A percentile compares a stretch with the other conserved stretches of the same genome.
These are phyloP conservation scores for Flammula alnicola DNA, from an alignment of 1,284 basidiomycete species.

Conservation along the genomic window DNA sequence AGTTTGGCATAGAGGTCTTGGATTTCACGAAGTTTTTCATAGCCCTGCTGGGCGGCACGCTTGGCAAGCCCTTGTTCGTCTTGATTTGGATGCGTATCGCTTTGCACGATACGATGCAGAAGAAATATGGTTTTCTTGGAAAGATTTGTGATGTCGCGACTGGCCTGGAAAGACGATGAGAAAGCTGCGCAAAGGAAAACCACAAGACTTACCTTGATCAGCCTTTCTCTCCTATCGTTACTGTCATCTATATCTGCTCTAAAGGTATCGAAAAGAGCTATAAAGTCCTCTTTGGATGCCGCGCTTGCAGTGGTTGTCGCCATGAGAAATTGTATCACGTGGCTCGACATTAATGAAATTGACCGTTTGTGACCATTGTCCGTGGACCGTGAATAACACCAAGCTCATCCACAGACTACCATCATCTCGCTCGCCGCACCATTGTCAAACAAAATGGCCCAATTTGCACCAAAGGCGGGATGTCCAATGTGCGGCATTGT, in stretches of 20 bases:
- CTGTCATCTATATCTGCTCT: slow-evolving; percentile 75
- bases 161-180: slow-evolving; percentile 49
- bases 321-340: slow-evolving; percentile 23
- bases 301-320: slow-evolving; percentile 11
- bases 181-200: slow-evolving; percentile 1
- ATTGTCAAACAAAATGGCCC: slow-evolving; percentile 39
- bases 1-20: slow-evolving; percentile 68
- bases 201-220: slow-evolving; percentile 71
- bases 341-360: slow-evolving; percentile 2
- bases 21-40: slow-evolving; percentile 75
- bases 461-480: slow-evolving; percentile 64
- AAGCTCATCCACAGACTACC: slow-evolving; percentile 2
- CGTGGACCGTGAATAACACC: background rate
- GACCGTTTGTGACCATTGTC: background rate
- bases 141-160: slow-evolving; percentile 88
- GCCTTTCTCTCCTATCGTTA: slow-evolving; percentile 77
- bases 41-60: slow-evolving; percentile 60
- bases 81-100: slow-evolving; percentile 38
- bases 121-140: slow-evolving; percentile 96
- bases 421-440: slow-evolving; percentile 4
- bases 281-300: slow-evolving; percentile 6
- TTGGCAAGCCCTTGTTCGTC: slow-evolving; percentile 40
- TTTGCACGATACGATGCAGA: slow-evolving; percentile 78
- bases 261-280: slow-evolving; percentile 59
- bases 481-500: slow-evolving; percentile 80